Evolutionary conservation across 805 yeast genomes (phyloP).

Genomic region (Metschnikowia lochheadii): DNA sequence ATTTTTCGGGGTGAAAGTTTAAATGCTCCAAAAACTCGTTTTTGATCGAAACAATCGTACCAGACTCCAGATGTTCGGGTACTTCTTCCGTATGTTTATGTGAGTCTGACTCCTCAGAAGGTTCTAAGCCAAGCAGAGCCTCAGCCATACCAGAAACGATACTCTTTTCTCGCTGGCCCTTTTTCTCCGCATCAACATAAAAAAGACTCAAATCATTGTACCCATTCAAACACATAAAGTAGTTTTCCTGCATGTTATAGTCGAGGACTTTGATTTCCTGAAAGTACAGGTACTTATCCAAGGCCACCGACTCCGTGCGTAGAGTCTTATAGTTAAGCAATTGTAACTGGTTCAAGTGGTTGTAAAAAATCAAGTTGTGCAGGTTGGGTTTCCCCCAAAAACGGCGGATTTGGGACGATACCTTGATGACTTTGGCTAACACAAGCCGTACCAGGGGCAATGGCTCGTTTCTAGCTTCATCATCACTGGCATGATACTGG

Average conservation of each 20-base stretch:
- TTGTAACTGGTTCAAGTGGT: conserved; percentile 26
- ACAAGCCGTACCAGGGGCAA: conserved; percentile 28
- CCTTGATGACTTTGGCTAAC: conserved; percentile 30
- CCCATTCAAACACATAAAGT: conserved; percentile 27
- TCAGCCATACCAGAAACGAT: no score
- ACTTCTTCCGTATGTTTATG: not conserved
- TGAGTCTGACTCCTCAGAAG: not conserved
- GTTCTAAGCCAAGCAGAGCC: no score
- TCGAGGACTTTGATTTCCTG: conserved; percentile 19
- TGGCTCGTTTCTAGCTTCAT: conserved; percentile 25
- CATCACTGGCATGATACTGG: conserved; percentile 27
- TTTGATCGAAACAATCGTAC: not conserved
- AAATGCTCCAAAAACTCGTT: conserved; percentile 7
- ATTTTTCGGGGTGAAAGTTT: conserved; percentile 1
- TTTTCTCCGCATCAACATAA: not conserved
- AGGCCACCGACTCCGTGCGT: conserved; percentile 24
- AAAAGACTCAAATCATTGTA: conserved; percentile 24
- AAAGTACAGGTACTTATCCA: conserved; percentile 31
- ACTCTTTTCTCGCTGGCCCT: not conserved
- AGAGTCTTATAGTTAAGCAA: conserved; percentile 31
- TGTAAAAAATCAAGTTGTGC: conserved; percentile 34
- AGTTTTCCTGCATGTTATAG: conserved; percentile 24
- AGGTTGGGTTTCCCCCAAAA: conserved; percentile 39
- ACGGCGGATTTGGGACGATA: conserved; percentile 27
- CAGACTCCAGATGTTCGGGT: not conserved